These are phyloP conservation scores for Celoporthe dispersa DNA, from an alignment of 2,329 filamentous ascomycete species.

Conservation along the genomic window DNA sequence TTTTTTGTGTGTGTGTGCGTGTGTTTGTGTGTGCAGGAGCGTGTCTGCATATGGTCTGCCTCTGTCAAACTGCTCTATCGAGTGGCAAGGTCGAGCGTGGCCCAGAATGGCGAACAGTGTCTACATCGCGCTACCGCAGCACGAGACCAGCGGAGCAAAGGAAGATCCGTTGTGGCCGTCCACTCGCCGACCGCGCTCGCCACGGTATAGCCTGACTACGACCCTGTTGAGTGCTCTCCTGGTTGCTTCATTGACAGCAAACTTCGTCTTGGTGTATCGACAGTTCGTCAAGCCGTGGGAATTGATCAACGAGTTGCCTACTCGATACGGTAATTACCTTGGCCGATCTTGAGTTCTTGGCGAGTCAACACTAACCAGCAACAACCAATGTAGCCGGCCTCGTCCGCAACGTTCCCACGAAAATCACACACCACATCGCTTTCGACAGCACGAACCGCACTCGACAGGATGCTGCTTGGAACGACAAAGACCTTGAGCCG, in stretches of 20 bases:
- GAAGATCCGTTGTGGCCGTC: background rate
- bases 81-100: background rate
- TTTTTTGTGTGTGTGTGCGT: background rate
- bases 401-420: slow-evolving; percentile 29
- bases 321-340: slow-evolving; percentile 26
- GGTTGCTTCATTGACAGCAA: slow-evolving; percentile 21
- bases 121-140: background rate
- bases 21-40: background rate
- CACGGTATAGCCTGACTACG: background rate
- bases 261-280: slow-evolving; percentile 25
- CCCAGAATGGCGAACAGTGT: slow-evolving; percentile 1
- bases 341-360: too few relatives aligned
- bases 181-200: background rate
- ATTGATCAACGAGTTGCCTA: slow-evolving; percentile 24
- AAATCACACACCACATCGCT: slow-evolving; percentile 18
- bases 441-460: slow-evolving; percentile 30
- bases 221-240: slow-evolving; percentile 20
- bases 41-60: background rate
- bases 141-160: background rate
- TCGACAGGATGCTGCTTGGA: slow-evolving; percentile 28
- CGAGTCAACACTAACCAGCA: background rate
- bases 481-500: slow-evolving; percentile 25
- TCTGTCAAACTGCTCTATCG: background rate
- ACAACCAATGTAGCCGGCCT: slow-evolving; percentile 21
- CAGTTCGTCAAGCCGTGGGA: slow-evolving; percentile 26